phyloP scores from a whole-genome alignment of 208 protist genomes.

The Acanthamoeba culbertsoni region DNA sequence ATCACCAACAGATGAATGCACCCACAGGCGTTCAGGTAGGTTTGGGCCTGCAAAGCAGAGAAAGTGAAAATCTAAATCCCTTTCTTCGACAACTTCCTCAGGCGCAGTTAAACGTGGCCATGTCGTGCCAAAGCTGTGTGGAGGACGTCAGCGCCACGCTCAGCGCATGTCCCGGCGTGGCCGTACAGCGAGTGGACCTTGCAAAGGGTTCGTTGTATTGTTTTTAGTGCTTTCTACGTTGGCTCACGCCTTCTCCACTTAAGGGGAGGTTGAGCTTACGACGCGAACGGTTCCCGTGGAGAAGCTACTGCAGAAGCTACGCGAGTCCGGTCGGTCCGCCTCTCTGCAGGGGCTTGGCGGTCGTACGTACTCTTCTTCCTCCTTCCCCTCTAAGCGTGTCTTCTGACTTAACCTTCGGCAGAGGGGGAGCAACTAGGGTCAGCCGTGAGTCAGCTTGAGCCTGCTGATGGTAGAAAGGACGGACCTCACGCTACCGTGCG shows the following conservation, averaged over 20 bases:
- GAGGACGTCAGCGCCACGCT: neutral
- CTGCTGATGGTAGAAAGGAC: neutral
- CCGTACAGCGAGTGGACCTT: neutral
- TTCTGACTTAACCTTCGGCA: neutral
- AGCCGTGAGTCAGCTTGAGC: neutral
- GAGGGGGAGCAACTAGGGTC: neutral
- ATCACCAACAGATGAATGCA: no score
- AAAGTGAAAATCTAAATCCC: no score
- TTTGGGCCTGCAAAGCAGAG: no score
- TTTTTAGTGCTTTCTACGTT: neutral
- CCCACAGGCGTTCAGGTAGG: no score
- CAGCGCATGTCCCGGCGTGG: neutral
- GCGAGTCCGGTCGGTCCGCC: neutral
- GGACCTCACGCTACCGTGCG: neutral
- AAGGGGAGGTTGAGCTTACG: neutral
- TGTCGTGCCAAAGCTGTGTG: conserved; percentile 17
- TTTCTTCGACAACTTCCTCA: neutral
- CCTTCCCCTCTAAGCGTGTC: neutral
- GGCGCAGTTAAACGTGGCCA: neutral
- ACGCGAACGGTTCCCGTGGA: neutral
- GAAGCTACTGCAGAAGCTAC: neutral
- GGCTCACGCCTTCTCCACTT: neutral
- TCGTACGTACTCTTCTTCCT: neutral
- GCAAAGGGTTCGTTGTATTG: neutral
- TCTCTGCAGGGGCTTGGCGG: conserved; percentile 1